Conservation (phyloP, 2,329 filamentous ascomycete species). For the Lasiodiplodia hormozganensis region DNA sequence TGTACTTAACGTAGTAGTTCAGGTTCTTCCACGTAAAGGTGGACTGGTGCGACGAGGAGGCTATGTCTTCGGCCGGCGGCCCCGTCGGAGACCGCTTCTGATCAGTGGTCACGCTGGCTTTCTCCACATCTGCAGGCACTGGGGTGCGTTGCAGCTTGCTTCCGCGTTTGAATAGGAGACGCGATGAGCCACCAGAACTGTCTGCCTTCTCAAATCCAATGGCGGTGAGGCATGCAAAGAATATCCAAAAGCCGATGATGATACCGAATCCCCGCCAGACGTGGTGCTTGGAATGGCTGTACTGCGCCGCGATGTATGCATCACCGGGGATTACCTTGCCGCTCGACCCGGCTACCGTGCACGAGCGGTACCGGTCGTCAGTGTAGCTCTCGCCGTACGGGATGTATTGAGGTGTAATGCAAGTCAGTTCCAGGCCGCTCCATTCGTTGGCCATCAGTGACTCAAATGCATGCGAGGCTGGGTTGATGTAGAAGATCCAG, state of each 20-base stretch:
- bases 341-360: slow-evolving; percentile 48
- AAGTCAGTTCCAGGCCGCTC: neutral
- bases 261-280: slow-evolving; percentile 72
- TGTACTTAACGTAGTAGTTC: slow-evolving; percentile 58
- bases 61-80: neutral
- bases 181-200: neutral
- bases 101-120: slow-evolving; percentile 31
- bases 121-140: slow-evolving; percentile 42
- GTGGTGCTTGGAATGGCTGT: slow-evolving; percentile 44
- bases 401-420: neutral
- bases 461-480: slow-evolving; percentile 81
- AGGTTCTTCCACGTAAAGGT: slow-evolving; percentile 53
- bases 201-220: neutral
- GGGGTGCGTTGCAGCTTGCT: neutral
- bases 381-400: neutral
- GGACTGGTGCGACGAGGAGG: neutral
- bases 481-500: slow-evolving; percentile 72
- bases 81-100: neutral
- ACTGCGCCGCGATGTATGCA: slow-evolving; percentile 41
- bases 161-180: neutral
- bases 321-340: slow-evolving; percentile 50
- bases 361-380: neutral
- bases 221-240: slow-evolving; percentile 53
- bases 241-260: slow-evolving; percentile 68
- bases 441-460: slow-evolving; percentile 78